These are phyloP conservation scores for Myrmaecium sp. DNA, from an alignment of 2,329 filamentous ascomycete species.

Conservation along the genomic window DNA sequence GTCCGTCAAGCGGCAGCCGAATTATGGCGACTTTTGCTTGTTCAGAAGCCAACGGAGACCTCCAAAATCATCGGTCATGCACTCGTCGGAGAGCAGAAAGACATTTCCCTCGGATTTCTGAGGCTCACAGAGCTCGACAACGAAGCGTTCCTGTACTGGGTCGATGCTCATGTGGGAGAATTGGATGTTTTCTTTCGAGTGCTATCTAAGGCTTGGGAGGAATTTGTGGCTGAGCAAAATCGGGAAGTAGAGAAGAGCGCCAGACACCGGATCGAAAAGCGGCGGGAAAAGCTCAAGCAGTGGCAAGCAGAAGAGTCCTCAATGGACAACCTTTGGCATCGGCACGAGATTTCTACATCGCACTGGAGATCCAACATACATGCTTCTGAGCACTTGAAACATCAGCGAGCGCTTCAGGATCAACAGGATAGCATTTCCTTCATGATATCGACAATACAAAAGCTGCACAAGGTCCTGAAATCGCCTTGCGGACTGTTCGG, in stretches of 20 bases:
- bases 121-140: constrained; percentile 80
- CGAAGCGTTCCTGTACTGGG: constrained; percentile 72
- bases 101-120: constrained; percentile 61
- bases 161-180: constrained; percentile 62
- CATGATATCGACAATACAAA: constrained; percentile 56
- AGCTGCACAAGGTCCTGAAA: constrained; percentile 60
- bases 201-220: constrained; percentile 72
- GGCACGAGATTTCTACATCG: constrained; percentile 73
- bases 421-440: constrained; percentile 80
- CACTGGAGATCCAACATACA: constrained; percentile 96
- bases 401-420: constrained; percentile 77
- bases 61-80: constrained; percentile 55
- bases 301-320: constrained; percentile 58
- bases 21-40: constrained; percentile 79
- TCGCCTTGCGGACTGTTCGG: constrained; percentile 71
- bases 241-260: constrained; percentile 60
- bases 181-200: constrained; percentile 63
- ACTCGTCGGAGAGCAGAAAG: constrained; percentile 51
- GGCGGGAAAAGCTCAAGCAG: constrained; percentile 64
- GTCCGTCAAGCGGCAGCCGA: constrained; percentile 65
- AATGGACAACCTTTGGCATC: constrained; percentile 54
- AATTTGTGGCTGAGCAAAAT: constrained; percentile 73
- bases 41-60: constrained; percentile 81
- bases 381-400: constrained; percentile 77
- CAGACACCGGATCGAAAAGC: constrained; percentile 50